Percentiles rank a stretch among this genome's conserved stretches.
phyloP scores from a whole-genome alignment of 1,284 basidiomycete species.

The Exobasidium rhododendri region DNA sequence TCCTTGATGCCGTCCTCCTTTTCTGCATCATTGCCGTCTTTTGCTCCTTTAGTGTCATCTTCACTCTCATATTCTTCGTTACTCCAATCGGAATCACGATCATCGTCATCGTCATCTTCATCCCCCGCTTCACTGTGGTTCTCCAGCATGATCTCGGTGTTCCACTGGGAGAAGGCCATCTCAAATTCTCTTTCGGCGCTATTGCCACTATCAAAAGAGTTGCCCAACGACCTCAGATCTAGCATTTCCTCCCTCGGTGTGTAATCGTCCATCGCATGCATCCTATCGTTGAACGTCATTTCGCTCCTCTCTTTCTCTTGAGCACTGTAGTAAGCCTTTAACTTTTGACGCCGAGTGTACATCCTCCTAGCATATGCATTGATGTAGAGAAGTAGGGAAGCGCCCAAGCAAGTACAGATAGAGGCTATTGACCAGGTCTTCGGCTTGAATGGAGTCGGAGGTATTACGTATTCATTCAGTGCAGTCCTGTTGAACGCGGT shows the following conservation, averaged over 20 bases:
- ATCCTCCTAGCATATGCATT: constrained; percentile 16
- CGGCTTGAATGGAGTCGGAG: constrained; percentile 15
- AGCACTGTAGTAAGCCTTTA: background rate
- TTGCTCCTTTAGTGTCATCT: background rate
- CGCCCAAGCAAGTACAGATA: constrained; percentile 24
- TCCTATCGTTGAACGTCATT: background rate
- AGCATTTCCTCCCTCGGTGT: background rate
- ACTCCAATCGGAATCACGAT: background rate
- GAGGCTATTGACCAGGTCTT: constrained; percentile 29
- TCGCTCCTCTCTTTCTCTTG: background rate
- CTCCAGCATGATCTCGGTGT: background rate
- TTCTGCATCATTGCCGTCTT: background rate
- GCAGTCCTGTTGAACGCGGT: constrained; percentile 31
- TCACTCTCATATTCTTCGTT: background rate
- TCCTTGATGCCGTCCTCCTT: background rate
- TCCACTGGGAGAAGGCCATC: background rate
- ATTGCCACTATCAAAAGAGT: background rate
- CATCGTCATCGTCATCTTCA: background rate
- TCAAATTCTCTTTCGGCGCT: background rate
- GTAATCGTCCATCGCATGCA: background rate
- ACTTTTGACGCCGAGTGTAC: background rate
- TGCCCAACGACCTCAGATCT: background rate
- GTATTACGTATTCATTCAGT: constrained; percentile 16
- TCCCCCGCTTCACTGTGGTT: too few relatives aligned
- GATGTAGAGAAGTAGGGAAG: constrained; percentile 36